Evolutionary conservation across 495 filamentous ascomycete genomes (phyloP), one percentile per base, ranked within the genome.

Genomic region (Zalerion maritima): DNA sequence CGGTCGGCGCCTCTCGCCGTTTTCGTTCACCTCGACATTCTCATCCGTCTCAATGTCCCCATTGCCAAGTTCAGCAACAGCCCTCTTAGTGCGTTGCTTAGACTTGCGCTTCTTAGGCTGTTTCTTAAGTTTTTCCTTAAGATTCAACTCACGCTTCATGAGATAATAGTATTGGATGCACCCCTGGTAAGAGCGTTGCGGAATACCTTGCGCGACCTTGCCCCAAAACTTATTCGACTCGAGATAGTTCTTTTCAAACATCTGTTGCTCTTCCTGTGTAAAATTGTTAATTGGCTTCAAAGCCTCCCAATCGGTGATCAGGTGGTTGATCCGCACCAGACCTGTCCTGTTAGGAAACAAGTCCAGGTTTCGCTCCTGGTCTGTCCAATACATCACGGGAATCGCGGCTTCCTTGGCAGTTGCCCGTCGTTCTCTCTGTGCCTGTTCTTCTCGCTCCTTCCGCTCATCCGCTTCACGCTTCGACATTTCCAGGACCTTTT

Each of bases 81-180:
- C 53, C 5, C 75, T 77, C 42, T 74, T 84, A 7, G 81, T 77
- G 38, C 77, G 72, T 22, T 77, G 74, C 28, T 80, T 73, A 12
- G 54, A 57, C 33, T 65, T 71, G 21, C 73, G 62, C 32, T 68
- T 71, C 28, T 69, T 75, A 16, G 71, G 75, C 52, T 74, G 71
- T 34, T 73, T 76, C 54, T 72, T 86, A 16, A 81, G 57, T 47
- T 79, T 81, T 20, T 81, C 78, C 52, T 93, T 91, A 43, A 94
- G 87, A 34, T 82, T 83, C 14, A 74, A 72, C 34, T 74, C 68
- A 43, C 80, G 74, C 52, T 97, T 97, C 32, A 79, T 93, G 37
- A 85, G 69, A 51, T 97, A 97, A 50, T 97, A 96, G 50, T 96
- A 91, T 39, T 83, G 65, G 39, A 97, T 94, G 47, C 81, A 91